Evolutionary conservation across 768 basidiomycete genomes (phyloP), one percentile per base, ranked within the genome.

Genomic region (Pulveroboletus frians): DNA sequence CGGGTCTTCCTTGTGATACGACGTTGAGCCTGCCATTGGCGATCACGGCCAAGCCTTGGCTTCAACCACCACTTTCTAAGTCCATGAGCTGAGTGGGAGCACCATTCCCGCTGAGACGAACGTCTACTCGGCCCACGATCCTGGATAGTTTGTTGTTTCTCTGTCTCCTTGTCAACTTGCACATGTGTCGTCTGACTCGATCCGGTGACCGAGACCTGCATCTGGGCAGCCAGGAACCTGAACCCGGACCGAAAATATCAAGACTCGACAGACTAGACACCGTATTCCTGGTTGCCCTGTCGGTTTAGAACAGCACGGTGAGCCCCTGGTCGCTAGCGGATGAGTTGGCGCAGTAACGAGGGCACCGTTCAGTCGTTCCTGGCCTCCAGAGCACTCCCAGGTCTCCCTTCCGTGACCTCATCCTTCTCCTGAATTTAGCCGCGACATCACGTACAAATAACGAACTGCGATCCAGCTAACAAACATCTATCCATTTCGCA

Each of bases 391-490:
- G 26, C 30, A n/a, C 40, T 52, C 32, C 49, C 49, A 46, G 35
- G 40, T 50, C 8, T 39, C 21, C 30, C 32, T 23, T 39, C 38
- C 36, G 29, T 64, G 56, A 62, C 62, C 56, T 56, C 62, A 59
- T 48, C 17, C 4, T 46, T 50, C 60, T 57, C 57, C 61, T 63
- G 55, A 56, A 60, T 60, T 63, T 62, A 47, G 38, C 34, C 26
- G 35, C 30, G n/a, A 9, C 27, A 62, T 65, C 55, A 66, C 63
- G 63, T 65, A 65, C 59, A 52, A 49, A 58, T 60, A 49, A 50
- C 64, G 14, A 46, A 35, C 47, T 29, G 30, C 48, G 27, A 39
- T 20, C 17, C 39, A 20, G 18, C 23, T 39, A 26, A 38, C 43
- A 31, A 43, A 39, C 45, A 52, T 54, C 39, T 47, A 15, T 54